phyloP scores from a whole-genome alignment of 352 stramenopile species.

The Globisporangium rhizosaccharum region DNA sequence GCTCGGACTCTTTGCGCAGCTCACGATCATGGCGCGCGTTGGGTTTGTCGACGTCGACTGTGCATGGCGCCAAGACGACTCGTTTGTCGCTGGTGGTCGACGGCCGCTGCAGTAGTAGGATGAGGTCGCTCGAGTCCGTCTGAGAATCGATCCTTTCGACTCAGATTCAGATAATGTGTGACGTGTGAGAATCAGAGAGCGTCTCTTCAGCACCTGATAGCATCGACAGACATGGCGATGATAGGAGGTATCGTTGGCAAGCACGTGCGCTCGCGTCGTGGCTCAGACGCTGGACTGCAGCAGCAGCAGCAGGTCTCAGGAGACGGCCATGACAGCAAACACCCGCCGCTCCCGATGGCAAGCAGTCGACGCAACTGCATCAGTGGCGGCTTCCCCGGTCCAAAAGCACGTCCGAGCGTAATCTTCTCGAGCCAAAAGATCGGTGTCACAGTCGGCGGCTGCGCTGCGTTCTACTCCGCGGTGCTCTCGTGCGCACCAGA shows the following conservation, averaged over 20 bases:
- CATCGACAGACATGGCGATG: too few relatives aligned
- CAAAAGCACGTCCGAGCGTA: slow-evolving; percentile 24
- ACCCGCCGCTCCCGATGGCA: not conserved
- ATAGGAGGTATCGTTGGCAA: slow-evolving; percentile 2
- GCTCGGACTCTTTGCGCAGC: slow-evolving; percentile 53
- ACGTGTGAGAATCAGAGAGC: not conserved
- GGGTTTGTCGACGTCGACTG: slow-evolving; percentile 76
- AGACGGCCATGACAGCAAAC: not conserved
- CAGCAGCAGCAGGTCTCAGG: not conserved
- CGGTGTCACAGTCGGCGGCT: slow-evolving; percentile 34
- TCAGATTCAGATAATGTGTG: too few relatives aligned
- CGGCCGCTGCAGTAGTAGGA: slow-evolving; percentile 25
- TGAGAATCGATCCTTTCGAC: too few relatives aligned
- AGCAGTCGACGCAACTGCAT: slow-evolving; percentile 14
- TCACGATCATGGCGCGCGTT: slow-evolving; percentile 42
- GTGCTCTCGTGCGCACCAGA: slow-evolving; percentile 34
- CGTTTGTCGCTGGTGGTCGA: slow-evolving; percentile 61
- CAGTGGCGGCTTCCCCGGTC: slow-evolving; percentile 6
- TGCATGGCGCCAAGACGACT: slow-evolving; percentile 67
- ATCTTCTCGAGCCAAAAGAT: slow-evolving; percentile 30
- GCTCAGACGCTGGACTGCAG: not conserved
- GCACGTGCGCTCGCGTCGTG: not conserved
- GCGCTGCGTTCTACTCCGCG: slow-evolving; percentile 51
- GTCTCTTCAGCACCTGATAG: not conserved
- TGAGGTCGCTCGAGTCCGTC: too few relatives aligned